Evolutionary conservation across 2,329 filamentous ascomycete species (phyloP), one percentile per base, ranked within the genome.

Genomic region (Clarireedia paspali): DNA sequence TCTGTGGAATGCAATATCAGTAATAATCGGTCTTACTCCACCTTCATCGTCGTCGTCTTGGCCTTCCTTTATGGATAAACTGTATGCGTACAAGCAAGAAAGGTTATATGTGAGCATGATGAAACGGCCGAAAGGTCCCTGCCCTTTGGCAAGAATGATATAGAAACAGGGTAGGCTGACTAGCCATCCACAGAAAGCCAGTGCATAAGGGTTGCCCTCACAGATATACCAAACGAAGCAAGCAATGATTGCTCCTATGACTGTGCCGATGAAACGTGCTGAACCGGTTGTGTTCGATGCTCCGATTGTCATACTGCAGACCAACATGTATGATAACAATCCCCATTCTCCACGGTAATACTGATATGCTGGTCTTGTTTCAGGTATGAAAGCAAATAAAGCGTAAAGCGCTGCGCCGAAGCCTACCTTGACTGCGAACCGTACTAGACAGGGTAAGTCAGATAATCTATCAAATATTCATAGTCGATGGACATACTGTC

Each of bases 331-430:
- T 0, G 91, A 96, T 55, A 99, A 72, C 2, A 99, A 77, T 23
- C 94, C 94, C 94, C 94, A 99, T 77, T 99, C 94, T 30, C 92
- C 92, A 69, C 92, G 80, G 90, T 91, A 97, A 65, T 87, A 86
- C 52, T 84, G 79, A 69, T 96, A 99, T 20, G 87, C 79, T 0
- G 88, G 88, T 52, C 91, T 78, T 2, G 91, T 95, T 7, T 79
- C 74, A 0, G 84, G 81, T 36, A 96, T 80, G 66, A 96, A 99
- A 2, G 94, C 87, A 63, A 95, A 88, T 70, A 94, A 82, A 17
- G 91, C 92, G 75, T 92, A 97, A 0, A 96, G 72, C 4, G 91
- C 82, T 12, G 94, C 94, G 23, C 94, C 94, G 42, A 92, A 81
- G 40, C 92, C 92, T 53, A 97, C 92, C 70, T 99, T 99, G 68